Evolutionary conservation across 1,284 basidiomycete species (phyloP), one percentile per base, ranked within the genome.

Genomic region (Puccinia sorghi): DNA sequence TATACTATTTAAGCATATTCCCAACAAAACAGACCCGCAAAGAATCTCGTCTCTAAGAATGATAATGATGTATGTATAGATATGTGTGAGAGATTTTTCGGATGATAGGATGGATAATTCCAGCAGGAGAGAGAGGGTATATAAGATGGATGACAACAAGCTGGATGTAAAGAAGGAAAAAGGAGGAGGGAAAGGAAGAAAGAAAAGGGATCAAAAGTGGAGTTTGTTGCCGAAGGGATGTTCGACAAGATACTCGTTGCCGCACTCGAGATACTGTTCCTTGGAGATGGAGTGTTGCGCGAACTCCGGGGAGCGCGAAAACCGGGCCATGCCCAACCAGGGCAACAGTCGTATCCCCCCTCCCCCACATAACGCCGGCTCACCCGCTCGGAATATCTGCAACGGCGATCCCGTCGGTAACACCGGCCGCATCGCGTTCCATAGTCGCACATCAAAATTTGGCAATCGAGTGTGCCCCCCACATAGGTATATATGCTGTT

Each of bases 271-370:
- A 81, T 97, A 99, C 83, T 97, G 93, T 4, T 88, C 89, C 82
- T 88, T 89, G 3, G 91, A 92, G 61, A 89, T 84, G 50, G 92
- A 88, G 1, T 89, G 88, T 25, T 84, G 83, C 59, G 83, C 83
- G 80, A 90, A 91, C 80, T 89, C 90, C 0, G 87, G 86, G 8
- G 89, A 90, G 71, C 85, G 84, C 32, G 90, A 89, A 86, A 94
- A 97, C 79, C 88, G 87, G 4, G 92, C 92, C 93, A 97, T 97
- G 6, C 96, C 96, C 66, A 88, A 88, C 95, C 95, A 99, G 4
- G 94, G 90, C 83, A 97, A 94, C 75, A 91, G 84, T 17, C 87
- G 82, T 1, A 92, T 89, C 84, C 43, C 43, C 7, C 97, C 90
- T 4, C 83, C 27, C 8, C 4, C 22, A 7, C 32, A 20, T 56